Conservation (phyloP, 2,329 filamentous ascomycete genomes). For the Talaromyces sp. region DNA sequence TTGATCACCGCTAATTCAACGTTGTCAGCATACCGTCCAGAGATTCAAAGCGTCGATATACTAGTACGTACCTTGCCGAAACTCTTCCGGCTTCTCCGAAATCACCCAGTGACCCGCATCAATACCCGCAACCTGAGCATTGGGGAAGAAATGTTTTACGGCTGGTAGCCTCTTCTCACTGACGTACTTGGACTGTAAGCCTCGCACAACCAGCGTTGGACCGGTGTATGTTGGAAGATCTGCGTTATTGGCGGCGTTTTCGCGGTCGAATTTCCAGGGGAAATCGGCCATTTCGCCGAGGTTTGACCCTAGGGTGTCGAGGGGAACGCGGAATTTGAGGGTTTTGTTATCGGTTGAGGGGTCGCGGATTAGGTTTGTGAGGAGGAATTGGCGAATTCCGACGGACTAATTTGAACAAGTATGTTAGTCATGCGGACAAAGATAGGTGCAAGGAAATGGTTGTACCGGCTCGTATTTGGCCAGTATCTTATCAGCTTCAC, state of each 20-base stretch:
- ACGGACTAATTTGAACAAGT: slow-evolving; percentile 48
- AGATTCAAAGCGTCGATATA: not conserved
- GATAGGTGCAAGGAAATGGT: too few relatives aligned
- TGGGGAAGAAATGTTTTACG: slow-evolving; percentile 43
- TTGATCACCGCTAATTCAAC: slow-evolving; percentile 31
- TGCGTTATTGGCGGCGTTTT: slow-evolving; percentile 44
- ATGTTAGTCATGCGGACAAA: not conserved
- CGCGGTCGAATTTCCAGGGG: slow-evolving; percentile 65
- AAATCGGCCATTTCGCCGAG: slow-evolving; percentile 82
- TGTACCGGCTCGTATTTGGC: slow-evolving; percentile 65
- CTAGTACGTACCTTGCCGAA: slow-evolving; percentile 33
- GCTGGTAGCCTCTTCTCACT: slow-evolving; percentile 38
- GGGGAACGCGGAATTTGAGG: slow-evolving; percentile 74
- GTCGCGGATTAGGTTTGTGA: slow-evolving; percentile 72
- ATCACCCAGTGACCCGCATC: slow-evolving; percentile 47
- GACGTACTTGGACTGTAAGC: slow-evolving; percentile 41
- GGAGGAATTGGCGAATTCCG: slow-evolving; percentile 81
- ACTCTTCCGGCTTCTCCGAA: slow-evolving; percentile 45
- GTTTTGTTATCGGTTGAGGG: slow-evolving; percentile 51
- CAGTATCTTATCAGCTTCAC: slow-evolving; percentile 77
- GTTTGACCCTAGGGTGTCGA: slow-evolving; percentile 64
- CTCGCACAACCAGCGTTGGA: slow-evolving; percentile 70
- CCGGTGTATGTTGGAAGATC: slow-evolving; percentile 60
- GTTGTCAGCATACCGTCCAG: slow-evolving; percentile 16
- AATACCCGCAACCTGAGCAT: slow-evolving; percentile 38